Evolutionary conservation across 768 basidiomycete genomes (phyloP).

Genomic region (Mycena metata): DNA sequence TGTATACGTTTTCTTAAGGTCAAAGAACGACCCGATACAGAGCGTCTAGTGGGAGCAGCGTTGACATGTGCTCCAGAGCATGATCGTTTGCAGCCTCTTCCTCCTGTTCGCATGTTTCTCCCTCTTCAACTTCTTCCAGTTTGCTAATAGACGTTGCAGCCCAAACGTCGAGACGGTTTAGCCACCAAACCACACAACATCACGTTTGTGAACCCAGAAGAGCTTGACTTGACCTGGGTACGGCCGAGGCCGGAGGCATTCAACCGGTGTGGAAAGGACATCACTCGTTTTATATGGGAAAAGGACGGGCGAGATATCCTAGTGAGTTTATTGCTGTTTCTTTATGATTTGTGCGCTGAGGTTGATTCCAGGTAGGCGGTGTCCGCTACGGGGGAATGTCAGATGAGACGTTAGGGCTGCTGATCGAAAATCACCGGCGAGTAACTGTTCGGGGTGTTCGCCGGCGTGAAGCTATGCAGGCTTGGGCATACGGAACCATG

Average conservation of each 20-base stretch:
- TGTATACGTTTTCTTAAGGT: background rate
- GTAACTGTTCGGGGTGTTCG: background rate
- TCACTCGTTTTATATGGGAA: background rate
- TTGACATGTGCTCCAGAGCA: background rate
- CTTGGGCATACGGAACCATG: slow-evolving; percentile 5
- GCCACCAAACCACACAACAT: background rate
- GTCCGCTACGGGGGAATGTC: background rate
- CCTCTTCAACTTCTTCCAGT: no score
- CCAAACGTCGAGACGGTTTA: background rate
- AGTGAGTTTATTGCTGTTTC: background rate
- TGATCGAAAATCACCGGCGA: background rate
- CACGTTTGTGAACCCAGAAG: background rate
- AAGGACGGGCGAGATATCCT: background rate
- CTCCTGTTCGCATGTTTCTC: background rate
- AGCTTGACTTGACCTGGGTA: background rate
- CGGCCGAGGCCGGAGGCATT: background rate
- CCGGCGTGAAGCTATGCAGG: background rate
- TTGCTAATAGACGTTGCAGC: background rate
- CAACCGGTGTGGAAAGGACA: background rate
- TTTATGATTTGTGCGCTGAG: no score
- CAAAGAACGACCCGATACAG: background rate
- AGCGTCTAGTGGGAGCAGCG: background rate
- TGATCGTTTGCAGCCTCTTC: background rate
- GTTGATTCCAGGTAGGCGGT: slow-evolving; percentile 1
- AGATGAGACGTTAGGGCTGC: background rate